These are phyloP conservation scores for Tuber borchii DNA, from an alignment of 495 filamentous ascomycete genomes.

Conservation along the genomic window DNA sequence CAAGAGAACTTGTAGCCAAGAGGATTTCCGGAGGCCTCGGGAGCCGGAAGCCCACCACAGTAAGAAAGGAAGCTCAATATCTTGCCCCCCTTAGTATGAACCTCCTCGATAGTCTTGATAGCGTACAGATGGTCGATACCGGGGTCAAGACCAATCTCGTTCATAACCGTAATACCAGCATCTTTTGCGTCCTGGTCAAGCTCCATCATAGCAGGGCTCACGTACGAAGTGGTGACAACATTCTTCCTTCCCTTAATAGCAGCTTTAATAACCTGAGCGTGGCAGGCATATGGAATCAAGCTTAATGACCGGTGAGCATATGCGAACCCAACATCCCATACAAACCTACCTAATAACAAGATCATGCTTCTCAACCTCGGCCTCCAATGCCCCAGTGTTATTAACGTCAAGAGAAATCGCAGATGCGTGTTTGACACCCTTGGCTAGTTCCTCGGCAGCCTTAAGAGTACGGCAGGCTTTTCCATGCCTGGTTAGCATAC, in stretches of 20 bases:
- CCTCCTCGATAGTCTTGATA: slow-evolving; percentile 78
- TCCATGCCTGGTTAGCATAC: slow-evolving; percentile 9
- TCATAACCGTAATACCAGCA: slow-evolving; percentile 95
- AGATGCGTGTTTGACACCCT: slow-evolving; percentile 61
- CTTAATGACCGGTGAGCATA: slow-evolving; percentile 20
- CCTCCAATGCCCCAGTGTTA: slow-evolving; percentile 66
- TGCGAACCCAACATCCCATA: background rate
- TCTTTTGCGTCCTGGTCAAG: slow-evolving; percentile 76
- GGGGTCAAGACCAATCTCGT: slow-evolving; percentile 79
- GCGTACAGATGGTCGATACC: slow-evolving; percentile 78
- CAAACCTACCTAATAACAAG: slow-evolving; percentile 56
- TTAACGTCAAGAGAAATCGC: slow-evolving; percentile 79
- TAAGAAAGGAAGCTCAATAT: slow-evolving; percentile 75
- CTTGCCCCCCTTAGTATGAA: slow-evolving; percentile 79
- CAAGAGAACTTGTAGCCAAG: slow-evolving; percentile 95
- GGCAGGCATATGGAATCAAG: slow-evolving; percentile 90
- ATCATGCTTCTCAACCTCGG: slow-evolving; percentile 68
- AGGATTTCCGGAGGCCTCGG: slow-evolving; percentile 81
- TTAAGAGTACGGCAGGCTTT: slow-evolving; percentile 80
- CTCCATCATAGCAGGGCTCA: slow-evolving; percentile 86
- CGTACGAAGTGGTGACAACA: slow-evolving; percentile 94
- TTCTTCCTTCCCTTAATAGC: slow-evolving; percentile 89
- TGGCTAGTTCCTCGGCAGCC: slow-evolving; percentile 64
- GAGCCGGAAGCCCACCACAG: slow-evolving; percentile 81
- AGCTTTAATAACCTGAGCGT: slow-evolving; percentile 84